These are phyloP conservation scores for Rubia tinctorum DNA, from an alignment of 305 asterid species.

Conservation along the genomic window DNA sequence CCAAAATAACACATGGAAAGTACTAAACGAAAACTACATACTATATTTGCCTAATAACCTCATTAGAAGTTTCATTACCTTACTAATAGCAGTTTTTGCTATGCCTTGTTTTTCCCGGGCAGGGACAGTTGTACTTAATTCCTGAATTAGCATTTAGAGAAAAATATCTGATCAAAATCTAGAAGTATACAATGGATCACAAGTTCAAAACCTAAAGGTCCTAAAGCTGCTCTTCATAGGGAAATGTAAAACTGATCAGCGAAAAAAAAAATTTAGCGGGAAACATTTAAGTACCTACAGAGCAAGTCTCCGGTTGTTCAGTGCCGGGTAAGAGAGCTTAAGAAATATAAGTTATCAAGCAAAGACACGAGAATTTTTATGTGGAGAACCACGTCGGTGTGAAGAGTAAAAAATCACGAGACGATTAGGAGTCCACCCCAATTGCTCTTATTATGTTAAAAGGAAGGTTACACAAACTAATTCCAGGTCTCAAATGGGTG, in stretches of 20 bases:
- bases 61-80: conserved; percentile 41
- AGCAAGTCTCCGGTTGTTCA: conserved; percentile 99
- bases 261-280: neutral
- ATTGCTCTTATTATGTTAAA: too few relatives aligned
- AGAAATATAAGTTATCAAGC: neutral
- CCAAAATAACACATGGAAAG: neutral
- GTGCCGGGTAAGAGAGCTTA: conserved; percentile 55
- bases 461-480: too few relatives aligned
- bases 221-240: conserved; percentile 15
- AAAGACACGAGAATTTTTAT: too few relatives aligned
- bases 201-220: conserved; percentile 5
- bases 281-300: conserved; percentile 65
- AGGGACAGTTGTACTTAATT: conserved; percentile 97
- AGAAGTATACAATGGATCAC: conserved; percentile 15
- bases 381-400: too few relatives aligned
- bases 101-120: conserved; percentile 95
- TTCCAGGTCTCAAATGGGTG: too few relatives aligned
- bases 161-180: conserved; percentile 10
- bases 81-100: conserved; percentile 91
- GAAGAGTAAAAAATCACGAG: too few relatives aligned
- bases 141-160: conserved; percentile 52
- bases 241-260: conserved; percentile 4
- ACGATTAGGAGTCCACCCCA: too few relatives aligned
- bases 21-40: neutral
- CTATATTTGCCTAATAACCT: neutral